These are phyloP conservation scores for Lecanicillium sp. DNA, from an alignment of 2,329 filamentous ascomycete genomes.

Conservation along the genomic window DNA sequence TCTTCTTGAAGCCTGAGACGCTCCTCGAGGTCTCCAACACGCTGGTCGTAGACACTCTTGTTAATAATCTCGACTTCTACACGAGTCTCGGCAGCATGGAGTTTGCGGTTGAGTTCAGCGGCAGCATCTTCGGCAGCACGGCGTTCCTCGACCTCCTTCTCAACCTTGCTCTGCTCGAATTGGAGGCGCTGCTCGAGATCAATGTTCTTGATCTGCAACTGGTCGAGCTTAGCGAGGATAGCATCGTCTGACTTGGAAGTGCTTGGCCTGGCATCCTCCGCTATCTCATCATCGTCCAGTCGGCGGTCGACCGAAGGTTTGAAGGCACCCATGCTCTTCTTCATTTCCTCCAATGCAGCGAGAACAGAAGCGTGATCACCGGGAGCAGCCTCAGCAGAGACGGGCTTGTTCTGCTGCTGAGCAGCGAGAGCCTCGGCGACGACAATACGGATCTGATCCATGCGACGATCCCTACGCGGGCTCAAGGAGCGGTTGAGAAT, in stretches of 20 bases:
- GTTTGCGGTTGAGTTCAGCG: constrained; percentile 47
- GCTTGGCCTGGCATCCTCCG: constrained; percentile 34
- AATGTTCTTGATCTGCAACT: constrained; percentile 53
- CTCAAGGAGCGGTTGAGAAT: constrained; percentile 63
- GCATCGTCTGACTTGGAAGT: constrained; percentile 46
- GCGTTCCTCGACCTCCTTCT: constrained; percentile 43
- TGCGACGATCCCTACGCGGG: constrained; percentile 67
- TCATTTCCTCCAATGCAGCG: constrained; percentile 61
- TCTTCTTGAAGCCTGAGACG: constrained; percentile 59
- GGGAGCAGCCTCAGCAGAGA: constrained; percentile 22
- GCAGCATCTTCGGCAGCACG: constrained; percentile 47
- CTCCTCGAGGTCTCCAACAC: constrained; percentile 63
- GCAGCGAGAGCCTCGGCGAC: constrained; percentile 66
- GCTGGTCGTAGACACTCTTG: constrained; percentile 51
- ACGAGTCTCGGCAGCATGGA: constrained; percentile 52
- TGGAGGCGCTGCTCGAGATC: constrained; percentile 54
- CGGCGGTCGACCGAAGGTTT: neutral
- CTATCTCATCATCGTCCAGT: constrained; percentile 57
- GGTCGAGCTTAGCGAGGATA: constrained; percentile 47
- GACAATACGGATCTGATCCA: constrained; percentile 73
- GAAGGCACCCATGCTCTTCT: constrained; percentile 36
- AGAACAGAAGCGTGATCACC: constrained; percentile 42
- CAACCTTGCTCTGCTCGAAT: constrained; percentile 40
- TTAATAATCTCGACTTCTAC: constrained; percentile 57
- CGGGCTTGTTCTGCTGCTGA: constrained; percentile 41